phyloP scores from a whole-genome alignment of 352 stramenopile species.

The Phytophthora pseudosyringae region DNA sequence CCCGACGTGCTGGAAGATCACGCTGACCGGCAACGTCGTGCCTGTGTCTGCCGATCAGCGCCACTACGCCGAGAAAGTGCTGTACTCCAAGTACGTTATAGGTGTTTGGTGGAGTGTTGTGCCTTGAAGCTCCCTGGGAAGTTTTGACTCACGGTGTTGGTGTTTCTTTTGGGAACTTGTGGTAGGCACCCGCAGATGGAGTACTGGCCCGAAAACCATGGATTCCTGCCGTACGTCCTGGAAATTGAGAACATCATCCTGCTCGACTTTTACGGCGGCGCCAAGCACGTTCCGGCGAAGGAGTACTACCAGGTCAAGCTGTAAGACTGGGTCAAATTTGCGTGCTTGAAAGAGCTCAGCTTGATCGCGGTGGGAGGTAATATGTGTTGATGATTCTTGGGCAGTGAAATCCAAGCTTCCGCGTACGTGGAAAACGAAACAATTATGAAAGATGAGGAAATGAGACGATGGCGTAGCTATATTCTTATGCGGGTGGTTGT shows the following conservation, averaged over 20 bases:
- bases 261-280: conserved; percentile 74
- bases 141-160: not conserved
- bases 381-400: not conserved
- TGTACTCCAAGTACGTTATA: conserved; percentile 73
- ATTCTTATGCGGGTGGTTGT: too few relatives aligned
- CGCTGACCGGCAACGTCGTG: conserved; percentile 59
- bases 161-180: not conserved
- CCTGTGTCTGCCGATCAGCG: conserved; percentile 49
- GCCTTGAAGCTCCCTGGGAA: too few relatives aligned
- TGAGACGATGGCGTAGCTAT: not conserved
- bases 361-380: too few relatives aligned
- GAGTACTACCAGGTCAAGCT: conserved; percentile 73
- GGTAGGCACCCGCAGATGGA: conserved; percentile 74
- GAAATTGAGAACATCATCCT: conserved; percentile 68
- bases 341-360: too few relatives aligned
- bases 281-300: conserved; percentile 65
- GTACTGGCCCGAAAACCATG: conserved; percentile 64
- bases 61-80: conserved; percentile 53
- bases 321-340: too few relatives aligned
- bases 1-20: conserved; percentile 78
- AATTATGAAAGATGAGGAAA: conserved; percentile 1
- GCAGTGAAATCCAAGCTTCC: not conserved
- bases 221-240: conserved; percentile 60
- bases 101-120: too few relatives aligned
- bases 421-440: not conserved